Conservation (phyloP, 208 protist genomes). For the Crithidia expoeki region DNA sequence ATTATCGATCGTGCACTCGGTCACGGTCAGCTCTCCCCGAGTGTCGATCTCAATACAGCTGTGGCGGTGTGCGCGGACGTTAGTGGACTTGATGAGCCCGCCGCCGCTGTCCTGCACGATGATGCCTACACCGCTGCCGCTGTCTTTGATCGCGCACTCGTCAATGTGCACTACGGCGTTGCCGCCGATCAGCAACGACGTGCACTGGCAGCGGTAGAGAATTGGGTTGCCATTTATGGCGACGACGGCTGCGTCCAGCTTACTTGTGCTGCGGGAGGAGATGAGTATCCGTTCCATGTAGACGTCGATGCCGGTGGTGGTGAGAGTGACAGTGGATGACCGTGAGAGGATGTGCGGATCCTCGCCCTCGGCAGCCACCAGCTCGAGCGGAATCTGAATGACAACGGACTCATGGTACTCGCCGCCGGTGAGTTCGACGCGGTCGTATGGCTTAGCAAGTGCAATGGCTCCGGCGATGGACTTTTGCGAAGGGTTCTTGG, state of each 20-base stretch:
- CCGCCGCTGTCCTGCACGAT: conserved; percentile 61
- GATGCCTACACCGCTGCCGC: conserved; percentile 72
- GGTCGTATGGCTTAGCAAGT: conserved; percentile 84
- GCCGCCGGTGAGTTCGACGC: conserved; percentile 83
- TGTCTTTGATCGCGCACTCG: conserved; percentile 74
- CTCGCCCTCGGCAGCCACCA: conserved; percentile 88
- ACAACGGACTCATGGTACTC: conserved; percentile 81
- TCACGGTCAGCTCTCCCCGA: conserved; percentile 60
- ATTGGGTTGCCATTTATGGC: conserved; percentile 58
- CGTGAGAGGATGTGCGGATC: conserved; percentile 71
- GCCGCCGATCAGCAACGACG: conserved; percentile 69
- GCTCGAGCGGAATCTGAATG: conserved; percentile 75
- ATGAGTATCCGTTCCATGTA: conserved; percentile 75
- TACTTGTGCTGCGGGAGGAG: conserved; percentile 61
- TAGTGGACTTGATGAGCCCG: conserved; percentile 55
- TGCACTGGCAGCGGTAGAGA: conserved; percentile 70
- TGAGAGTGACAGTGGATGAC: conserved; percentile 67
- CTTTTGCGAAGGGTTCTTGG: conserved; percentile 51
- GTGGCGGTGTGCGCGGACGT: conserved; percentile 57
- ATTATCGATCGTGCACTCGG: conserved; percentile 70
- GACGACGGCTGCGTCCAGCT: conserved; percentile 62
- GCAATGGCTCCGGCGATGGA: conserved; percentile 68
- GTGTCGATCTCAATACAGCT: conserved; percentile 80
- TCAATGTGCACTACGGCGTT: conserved; percentile 47
- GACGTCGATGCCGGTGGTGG: conserved; percentile 53